These are phyloP conservation scores for Colletotrichum lupini DNA, from an alignment of 2,329 filamentous ascomycete species.

Conservation along the genomic window DNA sequence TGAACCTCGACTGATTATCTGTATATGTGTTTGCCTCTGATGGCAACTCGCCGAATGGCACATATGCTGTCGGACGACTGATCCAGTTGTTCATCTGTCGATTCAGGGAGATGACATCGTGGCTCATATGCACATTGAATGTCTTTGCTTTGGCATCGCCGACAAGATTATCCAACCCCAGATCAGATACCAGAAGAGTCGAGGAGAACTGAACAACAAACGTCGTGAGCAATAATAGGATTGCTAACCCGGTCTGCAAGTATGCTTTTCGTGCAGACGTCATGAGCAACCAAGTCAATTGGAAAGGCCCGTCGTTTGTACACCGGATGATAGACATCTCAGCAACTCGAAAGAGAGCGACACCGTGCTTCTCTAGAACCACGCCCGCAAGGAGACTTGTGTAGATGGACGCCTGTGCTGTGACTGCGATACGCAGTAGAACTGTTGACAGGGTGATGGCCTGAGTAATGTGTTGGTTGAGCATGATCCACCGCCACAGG, in stretches of 20 bases:
- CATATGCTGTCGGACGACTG: neutral
- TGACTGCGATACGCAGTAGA: conserved; percentile 35
- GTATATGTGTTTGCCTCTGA: neutral
- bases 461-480: conserved; percentile 35
- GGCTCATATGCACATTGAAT: neutral
- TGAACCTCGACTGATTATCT: neutral
- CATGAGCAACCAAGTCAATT: conserved; percentile 36
- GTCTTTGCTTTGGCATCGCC: neutral
- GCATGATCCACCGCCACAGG: conserved; percentile 38
- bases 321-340: conserved; percentile 39
- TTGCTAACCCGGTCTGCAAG: neutral
- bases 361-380: conserved; percentile 38
- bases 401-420: conserved; percentile 37
- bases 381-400: conserved; percentile 40
- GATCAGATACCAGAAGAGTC: neutral
- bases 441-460: conserved; percentile 38
- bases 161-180: neutral
- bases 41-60: neutral
- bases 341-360: conserved; percentile 38
- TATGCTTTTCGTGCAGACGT: conserved; percentile 13
- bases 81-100: conserved; percentile 18
- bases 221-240: neutral
- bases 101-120: conserved; percentile 8
- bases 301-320: conserved; percentile 38
- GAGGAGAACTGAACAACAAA: conserved; percentile 3